Conservation (phyloP, 2,329 filamentous ascomycete genomes). For the Colletotrichum noveboracense region DNA sequence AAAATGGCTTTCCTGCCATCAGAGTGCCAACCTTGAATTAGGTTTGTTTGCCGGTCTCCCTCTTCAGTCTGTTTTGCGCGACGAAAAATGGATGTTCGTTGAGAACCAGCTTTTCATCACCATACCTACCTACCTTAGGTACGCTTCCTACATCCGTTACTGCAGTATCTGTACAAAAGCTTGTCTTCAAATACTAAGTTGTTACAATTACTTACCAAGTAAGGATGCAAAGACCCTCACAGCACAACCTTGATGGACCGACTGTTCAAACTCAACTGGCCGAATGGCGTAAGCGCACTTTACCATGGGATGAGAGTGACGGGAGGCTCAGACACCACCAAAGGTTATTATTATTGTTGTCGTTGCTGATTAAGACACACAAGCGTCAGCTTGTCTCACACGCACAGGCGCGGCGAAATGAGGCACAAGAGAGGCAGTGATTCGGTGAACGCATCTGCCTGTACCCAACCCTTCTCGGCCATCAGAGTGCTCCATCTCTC, state of each 20-base stretch:
- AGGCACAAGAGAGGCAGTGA: not conserved
- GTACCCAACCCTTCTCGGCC: not conserved
- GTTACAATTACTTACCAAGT: not conserved
- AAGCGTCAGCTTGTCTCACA: not conserved
- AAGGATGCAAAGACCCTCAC: not conserved
- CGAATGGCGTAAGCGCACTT: not conserved
- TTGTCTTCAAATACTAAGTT: no score
- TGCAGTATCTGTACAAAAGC: not conserved
- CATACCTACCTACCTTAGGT: not conserved
- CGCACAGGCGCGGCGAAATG: not conserved
- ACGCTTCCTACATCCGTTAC: not conserved
- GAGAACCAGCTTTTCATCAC: not conserved
- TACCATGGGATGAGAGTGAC: not conserved
- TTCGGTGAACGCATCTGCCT: not conserved
- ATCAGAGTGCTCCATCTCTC: not conserved
- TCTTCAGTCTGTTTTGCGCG: not conserved
- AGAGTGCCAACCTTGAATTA: not conserved
- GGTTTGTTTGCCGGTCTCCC: not conserved
- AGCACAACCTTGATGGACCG: not conserved
- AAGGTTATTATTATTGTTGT: not conserved
- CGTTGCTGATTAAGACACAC: not conserved
- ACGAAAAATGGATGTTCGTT: not conserved
- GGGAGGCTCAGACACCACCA: not conserved
- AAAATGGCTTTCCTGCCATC: not conserved
- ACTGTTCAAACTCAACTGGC: not conserved